Evolutionary conservation across 2,329 filamentous ascomycete genomes (phyloP), one percentile per base, ranked within the genome.

Genomic region (Talaromyces amestolkiae): DNA sequence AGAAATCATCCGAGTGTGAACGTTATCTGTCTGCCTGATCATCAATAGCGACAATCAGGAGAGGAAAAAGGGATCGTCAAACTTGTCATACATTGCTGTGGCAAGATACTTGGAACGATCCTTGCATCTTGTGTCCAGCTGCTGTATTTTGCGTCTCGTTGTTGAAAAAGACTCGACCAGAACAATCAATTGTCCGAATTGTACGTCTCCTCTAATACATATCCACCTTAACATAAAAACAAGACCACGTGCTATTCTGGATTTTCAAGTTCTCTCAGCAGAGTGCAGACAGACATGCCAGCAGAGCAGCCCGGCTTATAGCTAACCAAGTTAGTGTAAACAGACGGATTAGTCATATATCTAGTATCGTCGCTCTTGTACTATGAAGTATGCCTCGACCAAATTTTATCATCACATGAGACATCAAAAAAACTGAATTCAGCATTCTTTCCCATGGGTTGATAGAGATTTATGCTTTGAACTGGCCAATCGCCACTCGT

Each of bases 1-100:
- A 45, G 51, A 41, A 63, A 61, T 51, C 49, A 22, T 56, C 53
- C 53, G 53, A 56, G 53, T 56, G 49, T 19, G 31, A 19, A 13
- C n/a, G 27, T 35, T 56, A 53, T 33, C 3, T 33, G 15, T 53
- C 49, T 53, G 49, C 49, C 49, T 53, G 49, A 53, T 53, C 27
- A 51, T 51, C 24, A 24, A 51, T 9, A 31, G 10, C 31, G 31
- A 53, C 10, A 31, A 11, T 10, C 11, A 6, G 31, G 27, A 24
- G 13, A 15, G 31, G 9, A 2, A 24, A 24, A 53, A 13, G 15
- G 49, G 24, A 35, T 54, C 11, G 15, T 37, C 17, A 37, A 56
- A 8, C 31, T 24, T 56, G 33, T 56, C 31, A 22, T 56, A 56
- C 53, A 15, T 22, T 56, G 33, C 6, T 22, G 47, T 22, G 19